These are phyloP conservation scores for Fusarium subglutinans DNA, from an alignment of 2,329 filamentous ascomycete genomes.

Conservation along the genomic window DNA sequence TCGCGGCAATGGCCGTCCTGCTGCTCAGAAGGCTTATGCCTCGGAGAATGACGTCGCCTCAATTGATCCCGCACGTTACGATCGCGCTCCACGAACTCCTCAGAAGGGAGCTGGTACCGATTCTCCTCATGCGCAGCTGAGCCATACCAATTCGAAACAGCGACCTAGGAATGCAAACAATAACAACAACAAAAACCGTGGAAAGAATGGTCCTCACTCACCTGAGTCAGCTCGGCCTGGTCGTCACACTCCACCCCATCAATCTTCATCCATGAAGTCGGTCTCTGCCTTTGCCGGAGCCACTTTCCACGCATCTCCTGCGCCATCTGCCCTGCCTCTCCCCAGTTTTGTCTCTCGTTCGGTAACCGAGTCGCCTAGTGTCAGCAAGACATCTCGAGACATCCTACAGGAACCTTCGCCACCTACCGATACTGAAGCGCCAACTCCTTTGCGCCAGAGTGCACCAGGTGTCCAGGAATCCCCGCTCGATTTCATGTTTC, in stretches of 20 bases:
- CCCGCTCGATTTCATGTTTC: slow-evolving; percentile 90
- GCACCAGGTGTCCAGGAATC: slow-evolving; percentile 64
- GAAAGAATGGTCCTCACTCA: slow-evolving; percentile 49
- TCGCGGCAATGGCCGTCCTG: slow-evolving; percentile 53
- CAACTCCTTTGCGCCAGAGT: slow-evolving; percentile 54
- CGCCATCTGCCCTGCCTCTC: slow-evolving; percentile 87
- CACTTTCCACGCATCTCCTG: slow-evolving; percentile 94
- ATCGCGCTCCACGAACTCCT: slow-evolving; percentile 57
- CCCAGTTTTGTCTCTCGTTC: slow-evolving; percentile 86
- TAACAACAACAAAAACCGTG: slow-evolving; percentile 43
- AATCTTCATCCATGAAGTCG: slow-evolving; percentile 56
- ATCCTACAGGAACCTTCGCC: slow-evolving; percentile 57
- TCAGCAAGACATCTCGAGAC: slow-evolving; percentile 49
- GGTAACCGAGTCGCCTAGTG: slow-evolving; percentile 68
- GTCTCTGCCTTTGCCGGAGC: slow-evolving; percentile 83
- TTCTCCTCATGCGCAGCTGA: slow-evolving; percentile 46
- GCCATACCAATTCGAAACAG: slow-evolving; percentile 44
- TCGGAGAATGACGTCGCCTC: slow-evolving; percentile 63
- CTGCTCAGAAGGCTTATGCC: slow-evolving; percentile 64
- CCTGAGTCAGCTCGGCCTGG: slow-evolving; percentile 53
- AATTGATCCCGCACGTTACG: slow-evolving; percentile 47
- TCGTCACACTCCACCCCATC: slow-evolving; percentile 54
- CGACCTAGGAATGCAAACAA: slow-evolving; percentile 39
- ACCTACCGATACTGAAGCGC: slow-evolving; percentile 62
- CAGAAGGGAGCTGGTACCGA: slow-evolving; percentile 52